Base-by-base conservation (phyloP, 1,139 yeast species). In the Candida pseudocylindracea region DNA sequence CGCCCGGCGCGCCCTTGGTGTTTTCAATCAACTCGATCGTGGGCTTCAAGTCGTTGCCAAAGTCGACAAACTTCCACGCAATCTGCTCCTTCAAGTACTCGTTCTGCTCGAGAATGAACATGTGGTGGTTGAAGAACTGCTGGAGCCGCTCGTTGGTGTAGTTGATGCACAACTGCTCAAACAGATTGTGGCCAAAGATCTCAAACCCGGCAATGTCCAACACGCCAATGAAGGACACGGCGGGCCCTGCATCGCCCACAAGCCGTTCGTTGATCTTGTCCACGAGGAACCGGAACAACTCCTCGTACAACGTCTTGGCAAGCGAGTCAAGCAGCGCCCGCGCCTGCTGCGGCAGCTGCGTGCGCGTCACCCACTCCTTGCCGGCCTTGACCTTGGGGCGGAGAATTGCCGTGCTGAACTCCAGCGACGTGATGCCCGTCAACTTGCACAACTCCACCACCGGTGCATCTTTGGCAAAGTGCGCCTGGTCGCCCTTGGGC, bases 141-240 rank as follows among this genome's bases (percentile, higher is more conserved):
- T 91, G 98, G 31, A 91, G 60, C 47, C 80, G 83, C 52, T 91
- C 99, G 51, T 91, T 91, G 33, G 98, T 88, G 49, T 80, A 88
- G 46, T 91, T 91, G 48, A 91, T 91, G 53, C 98, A 88, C 31
- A 91, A 63, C 52, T 91, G 99, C 50, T 91, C 99, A 49, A 91
- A 88, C 1, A 94, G 80, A 48, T 91, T 91, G 37, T 67, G 65
- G 36, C 80, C 73, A 48, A 91, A 91, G 37, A 88, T 88, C 54
- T 91, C 99, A 53, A 88, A 91, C 7, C 98, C 99, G 0, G 96
- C 96, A 44, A 88, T 91, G 58, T 88, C 99, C 37, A 88, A 58
- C 3, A 91, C 91, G 2, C 99, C 98, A 42, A 88, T 81, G 42
- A 75, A 85, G 36, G 75, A 70, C 12, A 48, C 49, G 1, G 27